A percentile compares a stretch with the other conserved stretches of the same genome.
These are phyloP conservation scores for Hericium erinaceus DNA, from an alignment of 768 basidiomycete species.

Conservation along the genomic window DNA sequence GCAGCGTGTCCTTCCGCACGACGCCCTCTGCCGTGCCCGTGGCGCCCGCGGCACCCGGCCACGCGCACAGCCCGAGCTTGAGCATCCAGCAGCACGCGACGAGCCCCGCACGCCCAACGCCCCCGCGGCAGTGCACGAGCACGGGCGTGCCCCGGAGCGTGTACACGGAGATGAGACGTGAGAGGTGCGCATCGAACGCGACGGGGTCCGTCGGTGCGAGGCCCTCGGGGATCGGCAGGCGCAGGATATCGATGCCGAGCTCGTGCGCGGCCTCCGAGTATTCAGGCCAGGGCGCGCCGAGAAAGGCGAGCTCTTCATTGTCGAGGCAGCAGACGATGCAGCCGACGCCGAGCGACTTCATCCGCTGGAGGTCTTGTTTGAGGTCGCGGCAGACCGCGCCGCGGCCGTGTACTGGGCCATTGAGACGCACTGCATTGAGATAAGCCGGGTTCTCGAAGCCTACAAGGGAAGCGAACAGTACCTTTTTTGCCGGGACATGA, in stretches of 20 bases:
- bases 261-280: slow-evolving; percentile 55
- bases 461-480: slow-evolving; percentile 15
- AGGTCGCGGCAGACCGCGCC: slow-evolving; percentile 79
- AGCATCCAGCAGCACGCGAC: slow-evolving; percentile 90
- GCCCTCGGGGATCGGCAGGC: slow-evolving; percentile 89
- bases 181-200: slow-evolving; percentile 57
- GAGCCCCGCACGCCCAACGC: slow-evolving; percentile 88
- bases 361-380: slow-evolving; percentile 63
- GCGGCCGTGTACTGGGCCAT: slow-evolving; percentile 70
- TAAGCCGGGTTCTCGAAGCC: not conserved
- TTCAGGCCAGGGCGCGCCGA: slow-evolving; percentile 81
- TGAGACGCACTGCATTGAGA: slow-evolving; percentile 46
- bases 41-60: slow-evolving; percentile 28
- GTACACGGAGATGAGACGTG: slow-evolving; percentile 57
- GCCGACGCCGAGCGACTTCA: slow-evolving; percentile 62
- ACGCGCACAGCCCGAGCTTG: slow-evolving; percentile 83
- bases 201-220: slow-evolving; percentile 57
- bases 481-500: slow-evolving; percentile 96
- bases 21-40: slow-evolving; percentile 3
- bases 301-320: slow-evolving; percentile 70
- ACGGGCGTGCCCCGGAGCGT: slow-evolving; percentile 64
- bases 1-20: slow-evolving; percentile 40
- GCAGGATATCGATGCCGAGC: slow-evolving; percentile 70
- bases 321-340: slow-evolving; percentile 87
- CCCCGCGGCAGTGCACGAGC: slow-evolving; percentile 88